phyloP scores from a whole-genome alignment of 1,139 yeast species.

The Sugiyamaella xylanicola region DNA sequence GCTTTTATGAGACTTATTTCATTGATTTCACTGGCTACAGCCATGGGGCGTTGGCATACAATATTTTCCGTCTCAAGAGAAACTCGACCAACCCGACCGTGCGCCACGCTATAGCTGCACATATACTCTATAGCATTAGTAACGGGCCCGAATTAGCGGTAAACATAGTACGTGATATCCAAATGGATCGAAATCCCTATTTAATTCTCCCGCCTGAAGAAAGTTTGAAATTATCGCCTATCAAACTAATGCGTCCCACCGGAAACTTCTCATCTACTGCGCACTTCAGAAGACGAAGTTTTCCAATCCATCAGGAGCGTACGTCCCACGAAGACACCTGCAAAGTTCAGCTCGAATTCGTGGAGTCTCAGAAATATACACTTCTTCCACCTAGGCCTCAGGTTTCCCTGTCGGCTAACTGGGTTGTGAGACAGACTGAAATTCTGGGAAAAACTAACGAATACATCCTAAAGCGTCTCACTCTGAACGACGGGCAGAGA shows the following conservation, averaged over 20 bases:
- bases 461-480: background rate
- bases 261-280: background rate
- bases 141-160: background rate
- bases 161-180: background rate
- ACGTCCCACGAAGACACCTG: too few relatives aligned
- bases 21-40: background rate
- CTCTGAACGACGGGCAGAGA: background rate
- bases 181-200: background rate
- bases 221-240: background rate
- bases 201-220: background rate
- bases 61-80: background rate
- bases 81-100: background rate
- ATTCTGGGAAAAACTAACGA: too few relatives aligned
- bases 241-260: background rate
- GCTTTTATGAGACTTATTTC: background rate
- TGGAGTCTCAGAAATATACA: background rate
- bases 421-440: background rate
- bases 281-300: too few relatives aligned
- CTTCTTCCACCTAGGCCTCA: background rate
- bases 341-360: background rate
- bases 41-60: too few relatives aligned
- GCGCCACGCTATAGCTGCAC: background rate
- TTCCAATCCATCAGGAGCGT: too few relatives aligned
- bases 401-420: background rate
- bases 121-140: too few relatives aligned